Conservation (phyloP, 1,284 basidiomycete genomes). For the Sanghuangporus baumii region DNA sequence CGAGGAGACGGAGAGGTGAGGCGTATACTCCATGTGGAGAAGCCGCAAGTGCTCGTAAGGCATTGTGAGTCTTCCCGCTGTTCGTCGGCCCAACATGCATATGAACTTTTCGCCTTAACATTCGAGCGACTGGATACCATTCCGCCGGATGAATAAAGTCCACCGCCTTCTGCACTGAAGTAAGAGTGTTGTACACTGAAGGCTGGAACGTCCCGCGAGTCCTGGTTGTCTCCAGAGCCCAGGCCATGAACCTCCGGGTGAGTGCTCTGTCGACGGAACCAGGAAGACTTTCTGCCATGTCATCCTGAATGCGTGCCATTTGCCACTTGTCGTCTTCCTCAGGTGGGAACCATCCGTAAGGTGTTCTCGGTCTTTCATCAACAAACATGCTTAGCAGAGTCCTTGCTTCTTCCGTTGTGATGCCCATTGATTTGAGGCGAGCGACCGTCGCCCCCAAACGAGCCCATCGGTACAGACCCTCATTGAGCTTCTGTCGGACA, state of each 20-base stretch:
- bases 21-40: conserved; percentile 79
- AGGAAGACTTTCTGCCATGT: conserved; percentile 19
- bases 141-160: conserved; percentile 38
- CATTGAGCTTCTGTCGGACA: background rate
- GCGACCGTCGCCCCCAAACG: background rate
- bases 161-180: conserved; percentile 33
- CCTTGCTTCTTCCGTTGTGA: background rate
- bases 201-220: conserved; percentile 24
- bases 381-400: conserved; percentile 7
- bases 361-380: background rate
- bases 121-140: conserved; percentile 35
- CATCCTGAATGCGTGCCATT: conserved; percentile 26
- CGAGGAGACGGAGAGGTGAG: conserved; percentile 87
- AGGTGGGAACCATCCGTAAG: conserved; percentile 15
- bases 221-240: conserved; percentile 35
- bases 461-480: conserved; percentile 5
- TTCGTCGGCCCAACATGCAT: conserved; percentile 98
- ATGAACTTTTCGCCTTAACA: conserved; percentile 70
- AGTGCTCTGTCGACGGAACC: conserved; percentile 28
- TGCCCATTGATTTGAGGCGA: conserved; percentile 4
- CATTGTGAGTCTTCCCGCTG: conserved; percentile 94
- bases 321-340: conserved; percentile 29
- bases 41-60: conserved; percentile 81
- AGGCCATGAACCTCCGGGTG: conserved; percentile 42
- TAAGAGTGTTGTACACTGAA: conserved; percentile 29